Conservation (phyloP, 768 basidiomycete genomes). For the Cystobasidium ongulense region DNA sequence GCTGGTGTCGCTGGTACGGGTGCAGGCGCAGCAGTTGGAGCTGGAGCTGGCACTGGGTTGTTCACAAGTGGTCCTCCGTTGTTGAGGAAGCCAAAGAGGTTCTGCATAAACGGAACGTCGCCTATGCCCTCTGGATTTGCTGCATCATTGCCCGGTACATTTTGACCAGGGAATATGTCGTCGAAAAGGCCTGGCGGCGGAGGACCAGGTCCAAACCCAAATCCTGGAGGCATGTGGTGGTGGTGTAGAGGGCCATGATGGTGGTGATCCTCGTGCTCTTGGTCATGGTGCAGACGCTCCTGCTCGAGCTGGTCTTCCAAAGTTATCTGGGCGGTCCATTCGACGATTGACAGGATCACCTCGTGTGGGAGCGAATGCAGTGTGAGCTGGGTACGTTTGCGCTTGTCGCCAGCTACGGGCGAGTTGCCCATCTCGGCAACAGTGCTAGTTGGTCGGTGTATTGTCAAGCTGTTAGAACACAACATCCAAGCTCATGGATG, state of each 20-base stretch:
- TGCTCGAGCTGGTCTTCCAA: constrained; percentile 2
- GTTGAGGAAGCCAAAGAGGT: background rate
- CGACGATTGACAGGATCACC: constrained; percentile 2
- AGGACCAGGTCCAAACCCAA: background rate
- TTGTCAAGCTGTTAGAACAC: too few species aligned
- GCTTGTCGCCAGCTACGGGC: background rate
- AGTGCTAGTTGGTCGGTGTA: background rate
- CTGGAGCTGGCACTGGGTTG: background rate
- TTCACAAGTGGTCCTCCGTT: background rate
- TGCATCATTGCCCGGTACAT: background rate
- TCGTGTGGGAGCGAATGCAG: constrained; percentile 15
- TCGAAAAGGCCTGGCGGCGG: background rate
- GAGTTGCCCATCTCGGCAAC: background rate
- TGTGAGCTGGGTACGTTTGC: background rate
- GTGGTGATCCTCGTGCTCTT: background rate
- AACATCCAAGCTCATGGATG: background rate
- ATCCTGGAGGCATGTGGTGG: background rate
- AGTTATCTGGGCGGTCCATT: background rate
- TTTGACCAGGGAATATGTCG: background rate
- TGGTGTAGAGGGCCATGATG: background rate
- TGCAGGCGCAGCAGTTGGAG: background rate
- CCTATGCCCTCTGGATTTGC: background rate
- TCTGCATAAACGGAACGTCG: background rate
- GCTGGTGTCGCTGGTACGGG: background rate
- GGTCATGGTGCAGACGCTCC: background rate